Percentiles rank a stretch among this genome's conserved stretches.
Evolutionary conservation across 371 early-diverging fungal species (phyloP).

Genomic region (Mortierella sp.): DNA sequence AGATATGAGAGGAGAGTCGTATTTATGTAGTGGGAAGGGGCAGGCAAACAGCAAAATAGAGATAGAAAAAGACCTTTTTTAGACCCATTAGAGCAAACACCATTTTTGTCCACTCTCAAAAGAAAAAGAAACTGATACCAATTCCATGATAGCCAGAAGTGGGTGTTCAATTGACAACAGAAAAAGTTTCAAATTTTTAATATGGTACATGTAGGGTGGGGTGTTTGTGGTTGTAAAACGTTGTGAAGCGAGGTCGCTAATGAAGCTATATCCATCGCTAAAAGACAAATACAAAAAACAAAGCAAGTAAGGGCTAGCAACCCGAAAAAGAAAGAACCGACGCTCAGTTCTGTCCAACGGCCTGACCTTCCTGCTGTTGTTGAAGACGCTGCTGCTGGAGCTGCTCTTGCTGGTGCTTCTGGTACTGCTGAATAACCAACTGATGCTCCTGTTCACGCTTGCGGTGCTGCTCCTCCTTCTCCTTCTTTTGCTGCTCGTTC

Average conservation of each 20-base stretch:
- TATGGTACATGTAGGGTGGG: background rate
- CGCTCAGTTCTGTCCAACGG: constrained; percentile 6
- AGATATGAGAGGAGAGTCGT: no score
- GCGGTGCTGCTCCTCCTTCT: constrained; percentile 21
- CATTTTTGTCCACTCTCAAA: background rate
- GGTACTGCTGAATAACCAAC: constrained; percentile 7
- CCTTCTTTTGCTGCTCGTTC: constrained; percentile 34
- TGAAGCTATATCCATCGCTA: background rate
- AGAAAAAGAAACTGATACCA: background rate
- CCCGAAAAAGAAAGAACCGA: background rate
- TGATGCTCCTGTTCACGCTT: constrained; percentile 14
- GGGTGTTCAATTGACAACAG: no score
- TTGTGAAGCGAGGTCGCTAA: background rate
- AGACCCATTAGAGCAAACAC: background rate
- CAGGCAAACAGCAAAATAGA: background rate
- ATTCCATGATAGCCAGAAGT: background rate
- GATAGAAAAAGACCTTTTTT: background rate
- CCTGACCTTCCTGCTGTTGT: constrained; percentile 11
- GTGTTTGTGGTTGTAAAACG: background rate
- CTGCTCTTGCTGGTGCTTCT: background rate
- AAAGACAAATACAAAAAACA: background rate
- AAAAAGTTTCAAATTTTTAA: background rate
- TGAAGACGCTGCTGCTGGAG: background rate
- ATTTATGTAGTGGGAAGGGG: no score
- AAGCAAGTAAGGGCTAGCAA: background rate